Conservation (phyloP, 257 asterid genomes). For the Solanum acaule region DNA sequence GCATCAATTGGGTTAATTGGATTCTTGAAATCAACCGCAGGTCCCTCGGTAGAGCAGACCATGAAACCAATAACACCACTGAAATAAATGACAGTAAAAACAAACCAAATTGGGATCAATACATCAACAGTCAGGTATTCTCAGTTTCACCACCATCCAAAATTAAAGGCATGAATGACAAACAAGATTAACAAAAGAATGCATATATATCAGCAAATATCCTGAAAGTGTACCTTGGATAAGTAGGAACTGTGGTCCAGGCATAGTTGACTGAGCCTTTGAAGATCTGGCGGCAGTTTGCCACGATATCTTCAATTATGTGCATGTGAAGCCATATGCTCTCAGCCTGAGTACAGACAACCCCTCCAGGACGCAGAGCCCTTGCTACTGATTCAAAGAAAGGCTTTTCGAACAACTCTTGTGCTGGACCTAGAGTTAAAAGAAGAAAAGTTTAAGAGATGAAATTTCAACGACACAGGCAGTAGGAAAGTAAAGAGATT, state of each 20-base stretch:
- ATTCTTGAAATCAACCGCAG: conserved; percentile 59
- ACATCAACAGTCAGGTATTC: neutral
- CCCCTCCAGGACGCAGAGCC: conserved; percentile 99
- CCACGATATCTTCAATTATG: conserved; percentile 77
- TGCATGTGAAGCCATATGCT: conserved; percentile 99
- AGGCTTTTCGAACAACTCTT: conserved; percentile 94
- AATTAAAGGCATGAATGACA: neutral
- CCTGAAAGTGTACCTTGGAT: conserved; percentile 56
- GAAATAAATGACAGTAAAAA: neutral
- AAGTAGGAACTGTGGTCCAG: conserved; percentile 98
- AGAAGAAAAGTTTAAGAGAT: neutral
- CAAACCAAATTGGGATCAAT: neutral
- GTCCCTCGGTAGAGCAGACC: conserved; percentile 83
- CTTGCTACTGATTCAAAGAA: conserved; percentile 75
- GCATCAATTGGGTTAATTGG: conserved; percentile 60
- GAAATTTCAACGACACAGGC: neutral
- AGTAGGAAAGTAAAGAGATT: neutral
- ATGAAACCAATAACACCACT: conserved; percentile 89
- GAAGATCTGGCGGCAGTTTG: conserved; percentile 84
- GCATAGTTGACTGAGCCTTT: conserved; percentile 97
- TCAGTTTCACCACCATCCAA: neutral
- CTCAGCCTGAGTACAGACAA: conserved; percentile 96
- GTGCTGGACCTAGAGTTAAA: conserved; percentile 72
- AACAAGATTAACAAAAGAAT: neutral
- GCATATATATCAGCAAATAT: neutral